These are phyloP conservation scores for Hyphochytrium catenoides DNA, from an alignment of 352 stramenopile species.

Conservation along the genomic window DNA sequence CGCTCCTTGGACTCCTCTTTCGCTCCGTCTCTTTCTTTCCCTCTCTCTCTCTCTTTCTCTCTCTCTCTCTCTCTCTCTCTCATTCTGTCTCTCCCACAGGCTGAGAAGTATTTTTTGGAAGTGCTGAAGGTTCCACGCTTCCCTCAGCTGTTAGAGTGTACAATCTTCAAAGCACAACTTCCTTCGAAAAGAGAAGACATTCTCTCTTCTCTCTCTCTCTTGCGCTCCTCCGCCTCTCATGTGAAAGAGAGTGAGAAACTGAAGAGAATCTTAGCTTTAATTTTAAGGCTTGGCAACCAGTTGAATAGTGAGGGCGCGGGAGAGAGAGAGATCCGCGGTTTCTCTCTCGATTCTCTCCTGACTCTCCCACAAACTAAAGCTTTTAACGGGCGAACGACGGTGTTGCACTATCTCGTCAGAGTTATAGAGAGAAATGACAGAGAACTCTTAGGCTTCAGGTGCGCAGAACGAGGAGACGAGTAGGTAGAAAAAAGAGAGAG, in stretches of 20 bases:
- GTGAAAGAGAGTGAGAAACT: constrained; percentile 72
- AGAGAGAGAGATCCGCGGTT: constrained; percentile 66
- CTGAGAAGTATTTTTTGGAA: constrained; percentile 64
- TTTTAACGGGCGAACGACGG: constrained; percentile 86
- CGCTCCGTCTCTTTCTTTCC: background rate
- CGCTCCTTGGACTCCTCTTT: too few relatives aligned
- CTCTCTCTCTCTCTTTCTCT: background rate
- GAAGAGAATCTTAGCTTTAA: constrained; percentile 83
- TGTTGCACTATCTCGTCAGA: constrained; percentile 91
- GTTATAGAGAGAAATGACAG: constrained; percentile 84
- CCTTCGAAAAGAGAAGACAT: constrained; percentile 48
- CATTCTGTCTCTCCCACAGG: constrained; percentile 8
- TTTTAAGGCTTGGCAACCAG: constrained; percentile 88
- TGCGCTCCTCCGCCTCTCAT: constrained; percentile 75
- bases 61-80: background rate
- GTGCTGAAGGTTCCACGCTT: constrained; percentile 52
- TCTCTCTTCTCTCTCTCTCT: constrained; percentile 31
- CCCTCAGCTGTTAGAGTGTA: constrained; percentile 28
- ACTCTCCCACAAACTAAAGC: constrained; percentile 82
- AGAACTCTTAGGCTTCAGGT: constrained; percentile 67
- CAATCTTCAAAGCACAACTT: constrained; percentile 56
- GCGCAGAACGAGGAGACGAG: constrained; percentile 56
- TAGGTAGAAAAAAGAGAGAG: constrained; percentile 54
- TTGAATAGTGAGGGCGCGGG: constrained; percentile 66
- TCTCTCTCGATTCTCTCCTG: constrained; percentile 84